A percentile compares a stretch with the other conserved stretches of the same genome.
phyloP scores from a whole-genome alignment of 306 rosid species.

The Myrica gale region DNA sequence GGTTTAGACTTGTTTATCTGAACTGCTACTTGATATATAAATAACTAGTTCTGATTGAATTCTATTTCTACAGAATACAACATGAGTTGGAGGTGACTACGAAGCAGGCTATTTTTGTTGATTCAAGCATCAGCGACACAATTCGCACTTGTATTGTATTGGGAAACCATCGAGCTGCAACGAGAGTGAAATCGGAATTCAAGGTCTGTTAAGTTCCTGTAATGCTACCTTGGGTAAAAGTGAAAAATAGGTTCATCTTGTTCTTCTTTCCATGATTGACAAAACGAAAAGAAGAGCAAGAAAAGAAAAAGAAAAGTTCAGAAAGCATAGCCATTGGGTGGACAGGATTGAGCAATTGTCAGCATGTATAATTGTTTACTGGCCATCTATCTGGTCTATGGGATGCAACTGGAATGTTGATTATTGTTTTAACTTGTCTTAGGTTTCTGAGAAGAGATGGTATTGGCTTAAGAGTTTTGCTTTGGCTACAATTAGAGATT shows the following conservation, averaged over 20 bases:
- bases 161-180: conserved; percentile 94
- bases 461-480: conserved; percentile 98
- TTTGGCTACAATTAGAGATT: conserved; percentile 91
- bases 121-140: conserved; percentile 93
- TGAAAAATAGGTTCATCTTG: conserved; percentile 23
- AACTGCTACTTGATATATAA: conserved; percentile 12
- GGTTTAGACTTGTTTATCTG: conserved; percentile 11
- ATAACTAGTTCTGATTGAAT: conserved; percentile 9
- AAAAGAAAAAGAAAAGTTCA: too few species aligned
- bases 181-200: conserved; percentile 87
- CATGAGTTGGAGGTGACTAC: conserved; percentile 87
- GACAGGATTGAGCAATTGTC: conserved; percentile 1
- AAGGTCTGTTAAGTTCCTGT: conserved; percentile 58
- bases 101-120: conserved; percentile 97
- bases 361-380: conserved; percentile 1
- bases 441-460: conserved; percentile 99
- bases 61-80: conserved; percentile 60
- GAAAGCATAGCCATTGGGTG: background rate
- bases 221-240: background rate
- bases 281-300: background rate
- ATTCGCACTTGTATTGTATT: conserved; percentile 95
- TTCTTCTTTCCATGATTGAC: conserved; percentile 11
- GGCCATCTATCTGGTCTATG: conserved; percentile 16
- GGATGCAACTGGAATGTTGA: conserved; percentile 19
- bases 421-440: conserved; percentile 23